Base-by-base conservation (phyloP, 75 land plant genomes). In the Larix kaempferi region DNA sequence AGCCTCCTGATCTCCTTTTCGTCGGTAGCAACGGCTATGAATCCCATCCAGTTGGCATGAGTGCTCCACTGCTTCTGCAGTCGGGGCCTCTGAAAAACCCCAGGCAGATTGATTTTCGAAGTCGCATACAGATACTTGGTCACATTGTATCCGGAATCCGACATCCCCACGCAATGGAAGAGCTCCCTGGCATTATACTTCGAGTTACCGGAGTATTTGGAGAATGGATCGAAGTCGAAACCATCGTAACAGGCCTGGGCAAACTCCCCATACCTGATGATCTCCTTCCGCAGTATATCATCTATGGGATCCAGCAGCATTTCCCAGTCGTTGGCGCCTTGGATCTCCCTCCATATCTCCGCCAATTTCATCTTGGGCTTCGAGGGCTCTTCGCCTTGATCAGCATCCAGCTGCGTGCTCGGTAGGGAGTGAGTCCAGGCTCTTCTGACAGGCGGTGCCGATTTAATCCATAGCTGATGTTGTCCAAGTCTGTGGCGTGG, bases 231-330 rank as follows among this genome's bases (percentile, higher is more conserved):
- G 71, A 37, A 75, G 55, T 83, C 81, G 78, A 77, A 82, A 4
- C 80, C 79, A 75, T 78, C 80, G 81, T 82, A 82, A 19, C 71
- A 64, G 5, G 75, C 74, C 54, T 82, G 63, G 29, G 88, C 85
- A 39, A 91, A 77, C 67, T 91, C 90, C n/a, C 93, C 93, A 78
- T 91, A 91, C 22, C 86, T 77, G 73, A 91, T 88, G 62, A 82
- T 39, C 80, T 82, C 80, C 6, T 10, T 52, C n/a, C 80, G 39
- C 61, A 82, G 33, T 39, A 60, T 66, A 25, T 54, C 23, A 17
- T 71, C 73, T 74, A 81, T 49, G 59, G 83, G 83, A 33, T 77
- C 66, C 49, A 77, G 64, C 61, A 81, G 19, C 14, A 61, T 74
- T 54, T 62, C 26, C 83, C 83, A 81, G 73, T 81, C 56, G 49